Percentiles rank a stretch among this genome's conserved stretches.
phyloP scores from a whole-genome alignment of 2,329 filamentous ascomycete genomes.

The Grosmannia serpens region DNA sequence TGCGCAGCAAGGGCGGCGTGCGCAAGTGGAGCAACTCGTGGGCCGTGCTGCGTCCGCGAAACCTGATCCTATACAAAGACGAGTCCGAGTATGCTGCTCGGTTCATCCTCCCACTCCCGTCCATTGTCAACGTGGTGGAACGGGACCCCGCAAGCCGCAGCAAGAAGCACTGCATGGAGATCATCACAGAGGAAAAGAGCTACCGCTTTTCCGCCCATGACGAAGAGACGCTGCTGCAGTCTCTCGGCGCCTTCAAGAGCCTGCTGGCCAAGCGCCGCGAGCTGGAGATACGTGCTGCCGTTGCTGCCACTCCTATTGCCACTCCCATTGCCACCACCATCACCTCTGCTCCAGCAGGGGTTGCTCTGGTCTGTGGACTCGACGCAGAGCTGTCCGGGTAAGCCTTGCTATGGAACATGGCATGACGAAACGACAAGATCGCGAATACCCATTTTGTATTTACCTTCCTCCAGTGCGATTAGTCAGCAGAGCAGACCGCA shows the following conservation, averaged over 20 bases:
- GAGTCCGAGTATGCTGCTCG: slow-evolving; percentile 80
- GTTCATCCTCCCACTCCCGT: slow-evolving; percentile 66
- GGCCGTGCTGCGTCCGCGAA: slow-evolving; percentile 79
- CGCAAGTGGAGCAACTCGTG: slow-evolving; percentile 92
- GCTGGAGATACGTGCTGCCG: slow-evolving; percentile 34
- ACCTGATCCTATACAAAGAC: slow-evolving; percentile 85
- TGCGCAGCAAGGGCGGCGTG: slow-evolving; percentile 72
- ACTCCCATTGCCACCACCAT: neutral
- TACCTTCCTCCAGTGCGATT: neutral
- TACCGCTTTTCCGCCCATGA: slow-evolving; percentile 66
- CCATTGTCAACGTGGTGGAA: slow-evolving; percentile 82
- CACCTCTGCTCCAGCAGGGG: neutral
- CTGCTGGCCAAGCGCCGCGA: slow-evolving; percentile 60
- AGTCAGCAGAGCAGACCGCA: neutral
- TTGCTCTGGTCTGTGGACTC: neutral
- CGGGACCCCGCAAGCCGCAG: slow-evolving; percentile 78
- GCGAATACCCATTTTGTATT: slow-evolving; percentile 2
- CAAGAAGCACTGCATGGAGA: slow-evolving; percentile 78
- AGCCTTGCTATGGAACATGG: neutral
- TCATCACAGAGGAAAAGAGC: slow-evolving; percentile 86
- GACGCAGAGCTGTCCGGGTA: neutral
- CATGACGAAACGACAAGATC: neutral
- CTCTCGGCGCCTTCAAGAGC: slow-evolving; percentile 86
- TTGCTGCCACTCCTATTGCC: neutral
- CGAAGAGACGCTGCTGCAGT: slow-evolving; percentile 73